Percentiles rank a stretch among this genome's conserved stretches.
Conservation (phyloP, 2,329 filamentous ascomycete genomes). For the Ophiocordyceps camponoti-saundersi region DNA sequence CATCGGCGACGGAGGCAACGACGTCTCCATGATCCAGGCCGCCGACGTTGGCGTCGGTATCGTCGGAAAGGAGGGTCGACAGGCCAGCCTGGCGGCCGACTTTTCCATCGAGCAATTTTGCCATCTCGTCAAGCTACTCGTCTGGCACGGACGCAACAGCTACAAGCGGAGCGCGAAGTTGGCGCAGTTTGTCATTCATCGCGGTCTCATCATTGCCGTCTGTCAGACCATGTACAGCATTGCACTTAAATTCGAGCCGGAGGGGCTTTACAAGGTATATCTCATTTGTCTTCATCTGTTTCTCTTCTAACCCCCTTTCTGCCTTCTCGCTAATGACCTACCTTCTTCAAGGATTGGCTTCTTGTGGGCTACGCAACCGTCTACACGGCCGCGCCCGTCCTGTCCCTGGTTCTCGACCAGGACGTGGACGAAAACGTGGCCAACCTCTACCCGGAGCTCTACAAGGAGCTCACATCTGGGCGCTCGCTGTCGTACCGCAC, state of each 20-base stretch:
- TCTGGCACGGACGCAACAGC: constrained; percentile 95
- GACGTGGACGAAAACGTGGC: constrained; percentile 90
- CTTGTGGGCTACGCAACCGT: constrained; percentile 92
- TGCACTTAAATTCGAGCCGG: constrained; percentile 78
- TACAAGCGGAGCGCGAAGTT: constrained; percentile 95
- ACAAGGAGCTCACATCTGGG: constrained; percentile 88
- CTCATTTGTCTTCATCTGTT: not conserved
- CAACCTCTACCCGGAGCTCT: constrained; percentile 90
- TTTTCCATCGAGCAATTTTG: constrained; percentile 94
- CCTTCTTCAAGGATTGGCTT: constrained; percentile 57
- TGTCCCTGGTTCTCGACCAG: constrained; percentile 83
- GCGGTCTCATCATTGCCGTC: constrained; percentile 84
- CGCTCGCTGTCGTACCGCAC: constrained; percentile 78
- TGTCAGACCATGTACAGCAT: constrained; percentile 98
- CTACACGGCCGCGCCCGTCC: constrained; percentile 85
- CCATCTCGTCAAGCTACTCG: constrained; percentile 88
- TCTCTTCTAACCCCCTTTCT: not conserved
- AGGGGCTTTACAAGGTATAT: constrained; percentile 66
- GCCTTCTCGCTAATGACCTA: not conserved
- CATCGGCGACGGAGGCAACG: constrained; percentile 95
- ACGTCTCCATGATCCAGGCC: constrained; percentile 98
- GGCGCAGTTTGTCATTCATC: constrained; percentile 94
- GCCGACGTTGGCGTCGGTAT: constrained; percentile 97
- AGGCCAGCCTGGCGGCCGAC: constrained; percentile 87
- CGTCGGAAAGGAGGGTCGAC: constrained; percentile 90